Conservation (phyloP, 495 filamentous ascomycete species). For the Corynascus novoguineensis region DNA sequence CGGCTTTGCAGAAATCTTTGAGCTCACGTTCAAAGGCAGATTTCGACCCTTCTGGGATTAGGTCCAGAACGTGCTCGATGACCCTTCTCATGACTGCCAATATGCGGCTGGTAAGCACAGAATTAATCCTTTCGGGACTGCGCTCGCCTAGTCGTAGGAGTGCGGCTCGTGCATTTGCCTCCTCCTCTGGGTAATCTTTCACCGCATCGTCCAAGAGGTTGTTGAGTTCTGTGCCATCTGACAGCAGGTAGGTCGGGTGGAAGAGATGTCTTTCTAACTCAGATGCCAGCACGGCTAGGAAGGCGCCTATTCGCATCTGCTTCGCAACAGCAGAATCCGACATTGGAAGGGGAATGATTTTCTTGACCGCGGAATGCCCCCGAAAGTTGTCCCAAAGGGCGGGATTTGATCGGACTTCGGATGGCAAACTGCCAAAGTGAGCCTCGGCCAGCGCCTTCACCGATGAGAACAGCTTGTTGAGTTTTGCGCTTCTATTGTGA, state of each 20-base stretch:
- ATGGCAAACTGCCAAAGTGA: constrained; percentile 8
- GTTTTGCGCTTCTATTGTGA: not conserved
- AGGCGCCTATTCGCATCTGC: constrained; percentile 23
- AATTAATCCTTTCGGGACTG: not conserved
- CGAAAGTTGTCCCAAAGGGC: constrained; percentile 2
- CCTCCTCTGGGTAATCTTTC: constrained; percentile 1
- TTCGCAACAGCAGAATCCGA: constrained; percentile 18
- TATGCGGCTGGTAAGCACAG: not conserved
- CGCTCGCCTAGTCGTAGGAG: constrained; percentile 9
- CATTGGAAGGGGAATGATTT: constrained; percentile 16
- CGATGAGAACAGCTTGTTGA: constrained; percentile 8
- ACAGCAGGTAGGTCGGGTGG: constrained; percentile 19
- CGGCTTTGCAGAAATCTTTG: not conserved
- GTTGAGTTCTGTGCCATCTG: not conserved
- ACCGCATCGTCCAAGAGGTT: constrained; percentile 11
- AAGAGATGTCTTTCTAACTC: constrained; percentile 18
- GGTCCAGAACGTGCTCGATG: not conserved
- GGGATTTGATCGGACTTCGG: not conserved
- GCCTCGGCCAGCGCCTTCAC: constrained; percentile 7
- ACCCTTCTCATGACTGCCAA: not conserved
- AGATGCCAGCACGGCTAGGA: constrained; percentile 11
- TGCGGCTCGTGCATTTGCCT: constrained; percentile 21
- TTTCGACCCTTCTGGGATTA: not conserved
- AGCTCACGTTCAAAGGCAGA: not conserved
- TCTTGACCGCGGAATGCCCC: not conserved